These are phyloP conservation scores for Lepidopterella palustris DNA, from an alignment of 495 filamentous ascomycete genomes.

Conservation along the genomic window DNA sequence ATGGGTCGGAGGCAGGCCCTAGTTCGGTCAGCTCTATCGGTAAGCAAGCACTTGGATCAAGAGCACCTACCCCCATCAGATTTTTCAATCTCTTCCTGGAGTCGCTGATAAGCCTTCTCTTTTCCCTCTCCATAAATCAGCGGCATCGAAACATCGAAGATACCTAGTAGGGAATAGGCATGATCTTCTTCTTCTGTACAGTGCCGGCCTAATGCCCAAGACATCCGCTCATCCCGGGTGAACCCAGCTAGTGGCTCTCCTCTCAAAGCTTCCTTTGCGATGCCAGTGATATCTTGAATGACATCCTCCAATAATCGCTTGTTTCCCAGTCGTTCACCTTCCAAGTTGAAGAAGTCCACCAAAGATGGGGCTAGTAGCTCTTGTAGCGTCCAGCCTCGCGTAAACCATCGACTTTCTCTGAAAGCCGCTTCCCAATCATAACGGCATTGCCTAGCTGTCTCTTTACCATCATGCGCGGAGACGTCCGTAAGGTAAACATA, in stretches of 20 bases:
- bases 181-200: constrained; percentile 20
- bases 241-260: constrained; percentile 22
- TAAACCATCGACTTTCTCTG: constrained; percentile 15
- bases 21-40: background rate
- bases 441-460: background rate
- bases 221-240: constrained; percentile 12
- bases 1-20: constrained; percentile 11
- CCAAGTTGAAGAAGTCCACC: constrained; percentile 27
- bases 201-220: constrained; percentile 23
- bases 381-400: constrained; percentile 17
- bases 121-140: constrained; percentile 16
- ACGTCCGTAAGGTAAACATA: constrained; percentile 21
- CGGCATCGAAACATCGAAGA: constrained; percentile 11
- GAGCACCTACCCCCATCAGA: constrained; percentile 2
- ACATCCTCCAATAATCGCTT: constrained; percentile 16
- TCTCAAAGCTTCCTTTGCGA: constrained; percentile 24
- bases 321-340: constrained; percentile 20
- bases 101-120: constrained; percentile 6
- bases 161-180: constrained; percentile 12
- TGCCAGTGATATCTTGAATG: constrained; percentile 26
- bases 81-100: constrained; percentile 15
- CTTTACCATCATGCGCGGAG: background rate
- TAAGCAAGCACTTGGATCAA: background rate
- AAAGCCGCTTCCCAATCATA: constrained; percentile 14
- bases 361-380: constrained; percentile 15